Conservation (phyloP, 2,329 filamentous ascomycete species). For the Aspergillus fijiensis region DNA sequence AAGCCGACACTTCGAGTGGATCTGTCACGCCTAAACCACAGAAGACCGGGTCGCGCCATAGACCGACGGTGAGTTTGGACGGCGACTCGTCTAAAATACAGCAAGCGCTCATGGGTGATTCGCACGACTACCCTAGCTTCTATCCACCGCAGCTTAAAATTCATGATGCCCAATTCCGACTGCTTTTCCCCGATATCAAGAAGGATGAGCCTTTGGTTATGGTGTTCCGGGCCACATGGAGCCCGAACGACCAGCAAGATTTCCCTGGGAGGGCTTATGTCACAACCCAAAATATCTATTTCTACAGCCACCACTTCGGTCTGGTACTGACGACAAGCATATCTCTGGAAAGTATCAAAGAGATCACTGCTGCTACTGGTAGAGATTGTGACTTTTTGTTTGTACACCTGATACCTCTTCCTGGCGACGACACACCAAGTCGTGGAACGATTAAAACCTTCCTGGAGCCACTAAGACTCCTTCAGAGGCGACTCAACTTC, state of each 20-base stretch:
- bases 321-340: slow-evolving; percentile 81
- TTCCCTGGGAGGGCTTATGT: slow-evolving; percentile 86
- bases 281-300: slow-evolving; percentile 84
- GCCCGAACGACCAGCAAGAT: slow-evolving; percentile 69
- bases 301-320: slow-evolving; percentile 93
- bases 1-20: slow-evolving; percentile 22
- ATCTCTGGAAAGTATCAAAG: slow-evolving; percentile 72
- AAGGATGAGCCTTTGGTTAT: slow-evolving; percentile 79
- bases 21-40: slow-evolving; percentile 25
- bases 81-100: slow-evolving; percentile 40
- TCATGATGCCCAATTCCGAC: slow-evolving; percentile 89
- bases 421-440: slow-evolving; percentile 63
- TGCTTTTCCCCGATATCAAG: slow-evolving; percentile 80
- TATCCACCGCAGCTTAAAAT: slow-evolving; percentile 81
- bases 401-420: slow-evolving; percentile 69
- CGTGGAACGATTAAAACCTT: slow-evolving; percentile 89
- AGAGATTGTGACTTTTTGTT: slow-evolving; percentile 92
- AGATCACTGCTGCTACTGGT: slow-evolving; percentile 86
- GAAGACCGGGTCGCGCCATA: slow-evolving; percentile 43
- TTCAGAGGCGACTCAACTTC: slow-evolving; percentile 81
- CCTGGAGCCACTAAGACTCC: slow-evolving; percentile 77
- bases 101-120: slow-evolving; percentile 31
- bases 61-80: slow-evolving; percentile 59
- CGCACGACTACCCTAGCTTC: slow-evolving; percentile 63
- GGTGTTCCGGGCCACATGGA: slow-evolving; percentile 92